Percentiles rank a stretch among this genome's conserved stretches.
Evolutionary conservation across 2,329 filamentous ascomycete genomes (phyloP).

Genomic region (Myotisia sp.): DNA sequence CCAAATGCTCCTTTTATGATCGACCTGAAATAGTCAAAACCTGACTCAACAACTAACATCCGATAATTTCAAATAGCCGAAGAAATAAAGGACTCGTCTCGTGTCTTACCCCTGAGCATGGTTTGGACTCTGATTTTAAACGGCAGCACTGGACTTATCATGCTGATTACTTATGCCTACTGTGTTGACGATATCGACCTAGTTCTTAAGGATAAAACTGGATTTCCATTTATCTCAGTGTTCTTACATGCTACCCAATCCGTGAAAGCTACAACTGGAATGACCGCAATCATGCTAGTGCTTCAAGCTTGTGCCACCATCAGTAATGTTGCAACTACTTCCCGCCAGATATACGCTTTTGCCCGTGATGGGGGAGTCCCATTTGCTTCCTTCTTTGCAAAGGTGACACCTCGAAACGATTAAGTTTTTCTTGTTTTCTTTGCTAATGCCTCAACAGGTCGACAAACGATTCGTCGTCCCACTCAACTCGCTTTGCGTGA

Average conservation of each 20-base stretch:
- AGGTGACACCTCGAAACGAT: background rate
- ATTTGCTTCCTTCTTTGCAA: slow-evolving; percentile 16
- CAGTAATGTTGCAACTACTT: slow-evolving; percentile 22
- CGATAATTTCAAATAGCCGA: slow-evolving; percentile 22
- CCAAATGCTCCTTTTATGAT: background rate
- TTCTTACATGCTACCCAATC: slow-evolving; percentile 36
- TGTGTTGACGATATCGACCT: slow-evolving; percentile 22
- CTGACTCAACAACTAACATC: background rate
- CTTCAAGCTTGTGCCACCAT: slow-evolving; percentile 18
- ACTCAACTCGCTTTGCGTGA: slow-evolving; percentile 16
- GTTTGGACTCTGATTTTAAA: slow-evolving; percentile 24
- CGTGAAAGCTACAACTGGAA: slow-evolving; percentile 18
- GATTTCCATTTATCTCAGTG: slow-evolving; percentile 25
- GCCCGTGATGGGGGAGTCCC: slow-evolving; percentile 24
- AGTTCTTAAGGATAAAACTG: slow-evolving; percentile 20
- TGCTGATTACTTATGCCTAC: slow-evolving; percentile 24
- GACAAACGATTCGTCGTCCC: slow-evolving; percentile 14
- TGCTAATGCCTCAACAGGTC: slow-evolving; percentile 3
- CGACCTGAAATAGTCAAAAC: background rate
- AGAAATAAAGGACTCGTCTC: slow-evolving; percentile 25
- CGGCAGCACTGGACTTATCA: slow-evolving; percentile 23
- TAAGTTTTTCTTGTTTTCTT: background rate
- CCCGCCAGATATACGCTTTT: slow-evolving; percentile 23
- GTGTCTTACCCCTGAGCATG: slow-evolving; percentile 24
- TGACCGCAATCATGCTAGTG: slow-evolving; percentile 22